These are phyloP conservation scores for Helotiales sp. DNA, from an alignment of 2,329 filamentous ascomycete species.

Conservation along the genomic window DNA sequence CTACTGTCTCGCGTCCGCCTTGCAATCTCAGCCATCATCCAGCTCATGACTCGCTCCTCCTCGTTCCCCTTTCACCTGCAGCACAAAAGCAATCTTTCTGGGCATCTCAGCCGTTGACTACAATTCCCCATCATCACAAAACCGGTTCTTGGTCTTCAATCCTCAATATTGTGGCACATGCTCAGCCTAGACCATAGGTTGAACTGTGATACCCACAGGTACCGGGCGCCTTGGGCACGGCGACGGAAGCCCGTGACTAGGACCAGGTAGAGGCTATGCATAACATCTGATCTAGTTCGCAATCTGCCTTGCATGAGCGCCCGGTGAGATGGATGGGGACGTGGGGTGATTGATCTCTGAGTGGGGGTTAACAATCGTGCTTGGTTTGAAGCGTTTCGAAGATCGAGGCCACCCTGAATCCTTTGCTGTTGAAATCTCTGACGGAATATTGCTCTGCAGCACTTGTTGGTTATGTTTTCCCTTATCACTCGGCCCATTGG, in stretches of 20 bases:
- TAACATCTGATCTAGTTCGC: background rate
- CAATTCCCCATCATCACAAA: no score
- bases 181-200: background rate
- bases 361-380: no score
- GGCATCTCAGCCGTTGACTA: no score
- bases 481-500: no score
- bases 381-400: no score
- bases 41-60: background rate
- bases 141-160: background rate
- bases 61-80: no score
- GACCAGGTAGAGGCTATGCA: background rate
- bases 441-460: no score
- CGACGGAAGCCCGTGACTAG: background rate
- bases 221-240: background rate
- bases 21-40: background rate
- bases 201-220: background rate
- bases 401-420: no score
- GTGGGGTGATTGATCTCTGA: background rate
- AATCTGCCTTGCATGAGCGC: background rate
- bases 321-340: background rate
- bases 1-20: background rate
- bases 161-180: background rate
- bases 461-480: no score
- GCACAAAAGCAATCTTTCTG: no score
- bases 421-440: no score